Evolutionary conservation across 1,139 yeast species (phyloP).

Genomic region (Yamadazyma dendronema): DNA sequence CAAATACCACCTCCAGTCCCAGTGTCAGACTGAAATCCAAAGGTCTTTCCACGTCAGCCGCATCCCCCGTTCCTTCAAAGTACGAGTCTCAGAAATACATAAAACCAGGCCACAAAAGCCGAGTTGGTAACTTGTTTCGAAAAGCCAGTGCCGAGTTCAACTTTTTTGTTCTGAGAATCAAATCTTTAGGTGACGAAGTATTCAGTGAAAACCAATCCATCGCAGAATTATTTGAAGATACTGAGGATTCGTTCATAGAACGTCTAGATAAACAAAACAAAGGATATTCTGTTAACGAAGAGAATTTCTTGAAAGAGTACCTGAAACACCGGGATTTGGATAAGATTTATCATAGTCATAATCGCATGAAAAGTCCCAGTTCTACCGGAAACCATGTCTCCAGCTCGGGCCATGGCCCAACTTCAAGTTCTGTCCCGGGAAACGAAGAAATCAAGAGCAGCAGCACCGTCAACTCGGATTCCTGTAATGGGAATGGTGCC

Average conservation of each 20-base stretch:
- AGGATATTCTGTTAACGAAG: slow-evolving; percentile 31
- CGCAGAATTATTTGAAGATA: slow-evolving; percentile 42
- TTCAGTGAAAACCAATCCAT: slow-evolving; percentile 40
- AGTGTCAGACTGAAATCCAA: no score
- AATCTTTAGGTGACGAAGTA: slow-evolving; percentile 42
- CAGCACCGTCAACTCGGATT: slow-evolving; percentile 21
- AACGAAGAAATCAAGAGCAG: slow-evolving; percentile 22
- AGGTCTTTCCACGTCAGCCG: not conserved
- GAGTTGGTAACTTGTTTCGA: slow-evolving; percentile 23
- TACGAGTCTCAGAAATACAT: not conserved
- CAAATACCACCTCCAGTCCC: no score
- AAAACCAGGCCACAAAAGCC: slow-evolving; percentile 1
- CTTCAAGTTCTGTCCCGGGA: slow-evolving; percentile 17
- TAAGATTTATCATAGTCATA: slow-evolving; percentile 25
- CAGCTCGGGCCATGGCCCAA: no score
- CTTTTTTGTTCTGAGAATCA: slow-evolving; percentile 30
- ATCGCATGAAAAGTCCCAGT: slow-evolving; percentile 2
- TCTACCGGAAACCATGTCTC: no score
- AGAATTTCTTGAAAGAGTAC: slow-evolving; percentile 33
- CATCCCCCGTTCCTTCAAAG: not conserved
- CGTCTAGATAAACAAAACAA: slow-evolving; percentile 20
- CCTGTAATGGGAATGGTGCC: slow-evolving; percentile 4
- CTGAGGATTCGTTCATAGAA: slow-evolving; percentile 27
- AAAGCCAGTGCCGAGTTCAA: slow-evolving; percentile 36
- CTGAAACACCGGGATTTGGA: slow-evolving; percentile 36